Conservation (phyloP, 164 flowering plant genomes). For the Vitis rotundifolia region DNA sequence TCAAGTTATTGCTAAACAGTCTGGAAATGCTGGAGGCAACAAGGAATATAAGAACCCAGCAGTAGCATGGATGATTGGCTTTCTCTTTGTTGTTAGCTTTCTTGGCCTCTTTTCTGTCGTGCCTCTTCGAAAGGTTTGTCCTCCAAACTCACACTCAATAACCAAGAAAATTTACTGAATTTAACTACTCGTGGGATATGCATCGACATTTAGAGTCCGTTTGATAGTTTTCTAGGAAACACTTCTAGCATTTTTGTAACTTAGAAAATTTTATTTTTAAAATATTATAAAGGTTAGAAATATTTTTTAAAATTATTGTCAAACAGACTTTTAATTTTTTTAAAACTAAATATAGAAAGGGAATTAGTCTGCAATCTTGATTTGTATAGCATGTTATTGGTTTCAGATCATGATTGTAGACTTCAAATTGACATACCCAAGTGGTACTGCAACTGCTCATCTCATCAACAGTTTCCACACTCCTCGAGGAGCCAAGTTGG, state of each 20-base stretch:
- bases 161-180: no score
- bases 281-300: no score
- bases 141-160: no score
- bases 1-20: constrained; percentile 27
- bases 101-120: constrained; percentile 59
- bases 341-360: no score
- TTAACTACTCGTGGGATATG: no score
- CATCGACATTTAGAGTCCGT: no score
- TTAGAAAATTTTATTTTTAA: no score
- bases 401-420: constrained; percentile 62
- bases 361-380: no score
- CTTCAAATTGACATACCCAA: constrained; percentile 63
- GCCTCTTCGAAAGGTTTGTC: constrained; percentile 55
- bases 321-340: no score
- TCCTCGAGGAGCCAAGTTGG: constrained; percentile 59
- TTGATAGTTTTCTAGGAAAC: no score
- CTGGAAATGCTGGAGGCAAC: constrained; percentile 17
- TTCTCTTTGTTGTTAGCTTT: constrained; percentile 58
- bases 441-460: constrained; percentile 72
- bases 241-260: no score
- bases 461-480: constrained; percentile 74
- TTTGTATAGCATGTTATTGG: neutral
- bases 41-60: constrained; percentile 34
- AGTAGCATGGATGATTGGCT: constrained; percentile 55
- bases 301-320: no score